Conservation (phyloP, 441 rosid species). For the Erysimum cheiri region DNA sequence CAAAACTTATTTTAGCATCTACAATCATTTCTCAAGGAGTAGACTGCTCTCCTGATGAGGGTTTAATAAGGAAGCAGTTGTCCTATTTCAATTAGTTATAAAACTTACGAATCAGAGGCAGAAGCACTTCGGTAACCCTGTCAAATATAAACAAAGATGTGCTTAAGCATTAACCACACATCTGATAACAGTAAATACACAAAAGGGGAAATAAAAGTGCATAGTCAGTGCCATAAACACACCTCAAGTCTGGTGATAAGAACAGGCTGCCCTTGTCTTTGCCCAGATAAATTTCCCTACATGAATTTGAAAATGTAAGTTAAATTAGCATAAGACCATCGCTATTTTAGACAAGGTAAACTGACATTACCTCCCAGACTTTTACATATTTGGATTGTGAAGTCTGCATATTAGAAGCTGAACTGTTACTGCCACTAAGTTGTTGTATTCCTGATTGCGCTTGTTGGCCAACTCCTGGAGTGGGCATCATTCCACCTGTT, state of each 20-base stretch:
- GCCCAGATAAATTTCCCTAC: conserved; percentile 95
- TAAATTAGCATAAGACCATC: conserved; percentile 15
- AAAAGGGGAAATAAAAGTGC: conserved; percentile 20
- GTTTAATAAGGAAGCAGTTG: conserved; percentile 8
- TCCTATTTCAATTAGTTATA: conserved; percentile 7
- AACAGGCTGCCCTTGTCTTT: conserved; percentile 97
- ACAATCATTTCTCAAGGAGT: background rate
- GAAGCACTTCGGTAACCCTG: conserved; percentile 96
- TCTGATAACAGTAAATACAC: conserved; percentile 20
- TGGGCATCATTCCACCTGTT: conserved; percentile 82
- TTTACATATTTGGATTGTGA: conserved; percentile 87
- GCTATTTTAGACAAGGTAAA: conserved; percentile 19
- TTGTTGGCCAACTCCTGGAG: conserved; percentile 93
- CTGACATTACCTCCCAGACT: conserved; percentile 89
- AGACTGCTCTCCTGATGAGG: conserved; percentile 9
- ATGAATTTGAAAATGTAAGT: conserved; percentile 37
- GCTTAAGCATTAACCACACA: conserved; percentile 31
- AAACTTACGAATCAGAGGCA: conserved; percentile 88
- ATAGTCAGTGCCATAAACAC: conserved; percentile 44
- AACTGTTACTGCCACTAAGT: conserved; percentile 63
- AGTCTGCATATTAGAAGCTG: conserved; percentile 69
- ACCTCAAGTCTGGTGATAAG: conserved; percentile 96
- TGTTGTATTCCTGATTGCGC: conserved; percentile 75
- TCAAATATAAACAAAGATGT: conserved; percentile 43
- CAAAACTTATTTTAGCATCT: conserved; percentile 22